These are phyloP conservation scores for Lactarius tabidus DNA, from an alignment of 768 basidiomycete species.

Conservation along the genomic window DNA sequence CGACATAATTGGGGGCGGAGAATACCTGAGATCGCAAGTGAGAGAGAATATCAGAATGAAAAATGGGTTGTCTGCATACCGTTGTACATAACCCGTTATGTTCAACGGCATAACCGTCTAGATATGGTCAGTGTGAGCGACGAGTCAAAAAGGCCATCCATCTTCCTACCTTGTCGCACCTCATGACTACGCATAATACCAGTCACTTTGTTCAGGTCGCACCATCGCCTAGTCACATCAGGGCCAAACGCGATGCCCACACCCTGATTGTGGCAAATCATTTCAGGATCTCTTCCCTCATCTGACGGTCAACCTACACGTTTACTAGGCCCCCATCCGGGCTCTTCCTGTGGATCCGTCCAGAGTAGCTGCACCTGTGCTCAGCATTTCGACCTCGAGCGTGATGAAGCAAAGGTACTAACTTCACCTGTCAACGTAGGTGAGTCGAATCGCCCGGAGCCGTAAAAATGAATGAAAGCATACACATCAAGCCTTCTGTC, in stretches of 20 bases:
- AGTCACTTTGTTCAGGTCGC: conserved; percentile 77
- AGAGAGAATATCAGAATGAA: conserved; percentile 13
- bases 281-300: conserved; percentile 20
- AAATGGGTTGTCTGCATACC: conserved; percentile 24
- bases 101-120: conserved; percentile 92
- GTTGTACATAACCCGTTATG: conserved; percentile 95
- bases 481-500: conserved; percentile 93
- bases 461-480: conserved; percentile 38
- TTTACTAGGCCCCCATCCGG: conserved; percentile 94
- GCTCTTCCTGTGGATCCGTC: conserved; percentile 90
- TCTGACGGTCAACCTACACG: conserved; percentile 51
- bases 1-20: conserved; percentile 93
- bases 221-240: conserved; percentile 89
- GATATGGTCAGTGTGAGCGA: conserved; percentile 7
- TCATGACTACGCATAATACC: conserved; percentile 95
- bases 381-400: conserved; percentile 9
- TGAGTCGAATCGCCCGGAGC: conserved; percentile 9
- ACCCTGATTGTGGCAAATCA: conserved; percentile 48
- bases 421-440: conserved; percentile 54
- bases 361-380: conserved; percentile 64
- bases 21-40: conserved; percentile 56
- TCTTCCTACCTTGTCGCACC: conserved; percentile 74
- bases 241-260: conserved; percentile 96
- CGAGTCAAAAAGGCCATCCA: conserved; percentile 3
- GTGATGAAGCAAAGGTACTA: conserved; percentile 12